Evolutionary conservation across 441 rosid genomes (phyloP).

Genomic region (Euphorbia neoarborescens): DNA sequence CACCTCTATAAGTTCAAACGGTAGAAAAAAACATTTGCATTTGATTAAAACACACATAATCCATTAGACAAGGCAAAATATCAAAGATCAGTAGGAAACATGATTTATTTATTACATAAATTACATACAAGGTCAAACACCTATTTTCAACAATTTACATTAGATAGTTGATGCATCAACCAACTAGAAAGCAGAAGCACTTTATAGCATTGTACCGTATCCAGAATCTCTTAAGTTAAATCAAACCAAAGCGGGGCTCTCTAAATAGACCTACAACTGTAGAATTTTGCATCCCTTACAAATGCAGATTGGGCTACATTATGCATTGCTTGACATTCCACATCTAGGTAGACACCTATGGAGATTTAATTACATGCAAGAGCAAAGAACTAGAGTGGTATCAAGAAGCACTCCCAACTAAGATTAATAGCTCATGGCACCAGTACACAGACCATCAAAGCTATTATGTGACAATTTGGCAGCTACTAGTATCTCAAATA

Average conservation of each 20-base stretch:
- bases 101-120: background rate
- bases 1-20: background rate
- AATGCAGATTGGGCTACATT: background rate
- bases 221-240: background rate
- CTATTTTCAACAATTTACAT: background rate
- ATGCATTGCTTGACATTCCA: background rate
- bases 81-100: background rate
- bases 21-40: background rate
- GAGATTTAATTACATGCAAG: background rate
- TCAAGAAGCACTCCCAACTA: background rate
- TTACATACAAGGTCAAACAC: background rate
- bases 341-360: background rate
- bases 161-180: background rate
- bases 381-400: background rate
- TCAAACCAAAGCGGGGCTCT: background rate
- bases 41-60: background rate
- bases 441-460: background rate
- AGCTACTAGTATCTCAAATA: background rate
- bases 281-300: background rate
- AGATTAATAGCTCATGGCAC: background rate
- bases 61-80: background rate
- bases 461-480: background rate
- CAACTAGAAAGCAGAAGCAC: background rate
- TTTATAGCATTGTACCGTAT: background rate
- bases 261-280: background rate